Evolutionary conservation across 805 yeast species (phyloP), one percentile per base, ranked within the genome.

Genomic region (Saccharomyces kudriavzevii): DNA sequence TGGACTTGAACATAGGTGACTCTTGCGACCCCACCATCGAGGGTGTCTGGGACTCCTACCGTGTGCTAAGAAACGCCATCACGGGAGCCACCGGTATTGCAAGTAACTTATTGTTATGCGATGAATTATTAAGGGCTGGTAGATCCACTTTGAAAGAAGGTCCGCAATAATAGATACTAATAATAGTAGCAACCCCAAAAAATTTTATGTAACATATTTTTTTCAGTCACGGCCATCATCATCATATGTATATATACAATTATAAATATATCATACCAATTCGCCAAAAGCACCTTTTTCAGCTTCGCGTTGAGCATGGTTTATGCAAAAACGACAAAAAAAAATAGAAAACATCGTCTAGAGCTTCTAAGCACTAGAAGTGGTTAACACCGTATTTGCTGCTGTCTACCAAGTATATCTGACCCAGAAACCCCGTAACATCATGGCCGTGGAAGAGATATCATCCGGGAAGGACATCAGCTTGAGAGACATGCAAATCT

Each of bases 71-170:
- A 74, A 94, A 94, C 69, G 96, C 96, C 9, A 77, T 94, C 52
- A 83, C 90, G 50, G 84, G 96, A 48, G 96, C 98, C 40, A 86
- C 95, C 1, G 96, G 97, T 52, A 94, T 94, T 64, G 92, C 99
- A 1, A 84, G 94, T 58, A 94, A 94, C 69, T 75, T 94, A 64
- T 78, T 94, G 60, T 77, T 94, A 58, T 94, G 99, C 76, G 99
- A 94, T 74, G 99, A 94, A 74, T 78, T 94, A 60, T 79, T 94
- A 66, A 90, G 92, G 74, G 99, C 99, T 2, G 99, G 99, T 49
- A 82, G 96, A 63, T 89, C 96, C 13, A 87, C 96, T 10, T 77
- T 90, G 74, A 89, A 91, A 72, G 83, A 83, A 60, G 68, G 66
- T 29, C 72, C 64, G 48, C 62, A 63, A 52, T 35, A n/a, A 35